Percentiles rank a stretch among this genome's conserved stretches.
Evolutionary conservation across 2,329 filamentous ascomycete genomes (phyloP).

Genomic region (Sporothrix protearum): DNA sequence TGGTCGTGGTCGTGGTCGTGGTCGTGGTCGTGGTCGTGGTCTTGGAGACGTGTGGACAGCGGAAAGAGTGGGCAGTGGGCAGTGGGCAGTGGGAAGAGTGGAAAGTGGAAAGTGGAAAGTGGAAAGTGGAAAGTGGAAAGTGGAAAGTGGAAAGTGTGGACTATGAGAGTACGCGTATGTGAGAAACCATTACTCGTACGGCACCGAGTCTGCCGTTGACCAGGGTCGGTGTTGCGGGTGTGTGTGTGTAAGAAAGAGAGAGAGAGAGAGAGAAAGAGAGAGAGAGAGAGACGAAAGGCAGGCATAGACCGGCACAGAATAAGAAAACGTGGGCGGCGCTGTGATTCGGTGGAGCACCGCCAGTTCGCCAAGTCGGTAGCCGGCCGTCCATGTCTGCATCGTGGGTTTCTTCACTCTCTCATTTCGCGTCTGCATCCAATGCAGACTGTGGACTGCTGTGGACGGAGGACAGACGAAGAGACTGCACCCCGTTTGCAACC

Average conservation of each 20-base stretch:
- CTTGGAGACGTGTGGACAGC: background rate
- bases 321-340: conserved; percentile 17
- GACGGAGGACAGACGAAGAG: background rate
- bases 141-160: background rate
- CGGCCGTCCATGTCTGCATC: background rate
- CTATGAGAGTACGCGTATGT: background rate
- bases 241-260: too few species aligned
- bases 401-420: background rate
- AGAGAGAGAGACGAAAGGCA: background rate
- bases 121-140: background rate
- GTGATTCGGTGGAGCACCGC: conserved; percentile 2
- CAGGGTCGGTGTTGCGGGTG: background rate
- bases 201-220: background rate
- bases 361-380: background rate
- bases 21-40: background rate
- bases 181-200: background rate
- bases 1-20: background rate
- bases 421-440: background rate
- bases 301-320: background rate
- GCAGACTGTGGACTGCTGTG: background rate
- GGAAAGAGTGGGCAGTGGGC: background rate
- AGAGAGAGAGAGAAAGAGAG: background rate
- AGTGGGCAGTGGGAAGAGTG: background rate
- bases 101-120: background rate
- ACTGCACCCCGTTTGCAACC: background rate